These are phyloP conservation scores for Pyrenopolyporus hunteri DNA, from an alignment of 495 filamentous ascomycete species.

Conservation along the genomic window DNA sequence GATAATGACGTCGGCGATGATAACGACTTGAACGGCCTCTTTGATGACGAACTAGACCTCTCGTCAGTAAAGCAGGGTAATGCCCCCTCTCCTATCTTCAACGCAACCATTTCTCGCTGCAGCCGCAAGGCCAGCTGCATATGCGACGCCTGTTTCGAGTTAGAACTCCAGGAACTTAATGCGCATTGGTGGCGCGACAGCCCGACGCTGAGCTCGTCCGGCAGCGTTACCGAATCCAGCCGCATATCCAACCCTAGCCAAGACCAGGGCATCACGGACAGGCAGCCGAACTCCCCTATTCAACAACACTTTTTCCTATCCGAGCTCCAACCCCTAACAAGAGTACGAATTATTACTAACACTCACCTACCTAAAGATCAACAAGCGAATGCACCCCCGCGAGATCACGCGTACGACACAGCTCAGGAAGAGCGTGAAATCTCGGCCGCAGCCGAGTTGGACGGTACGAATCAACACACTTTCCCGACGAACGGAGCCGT, in stretches of 20 bases:
- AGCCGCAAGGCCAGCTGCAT: slow-evolving; percentile 9
- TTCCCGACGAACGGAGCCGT: slow-evolving; percentile 12
- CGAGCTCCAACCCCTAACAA: background rate
- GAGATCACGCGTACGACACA: slow-evolving; percentile 4
- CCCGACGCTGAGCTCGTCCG: too few species aligned
- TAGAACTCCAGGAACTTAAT: slow-evolving; percentile 17
- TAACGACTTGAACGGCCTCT: slow-evolving; percentile 40
- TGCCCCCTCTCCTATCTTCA: slow-evolving; percentile 7
- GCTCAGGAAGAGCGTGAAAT: slow-evolving; percentile 10
- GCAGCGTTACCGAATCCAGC: background rate
- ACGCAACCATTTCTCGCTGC: background rate
- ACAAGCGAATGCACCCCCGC: slow-evolving; percentile 10
- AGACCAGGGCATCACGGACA: background rate
- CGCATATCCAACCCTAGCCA: background rate
- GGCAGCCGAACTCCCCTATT: background rate
- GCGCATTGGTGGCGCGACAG: slow-evolving; percentile 7
- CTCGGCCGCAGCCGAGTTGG: background rate
- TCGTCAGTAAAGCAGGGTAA: slow-evolving; percentile 39
- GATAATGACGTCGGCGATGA: slow-evolving; percentile 27
- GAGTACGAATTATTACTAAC: slow-evolving; percentile 18
- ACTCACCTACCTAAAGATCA: slow-evolving; percentile 22
- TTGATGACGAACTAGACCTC: slow-evolving; percentile 41
- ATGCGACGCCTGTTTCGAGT: slow-evolving; percentile 38
- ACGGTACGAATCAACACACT: slow-evolving; percentile 15
- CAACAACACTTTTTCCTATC: background rate